phyloP scores from a whole-genome alignment of 306 rosid genomes.

The Macrotyloma uniflorum region DNA sequence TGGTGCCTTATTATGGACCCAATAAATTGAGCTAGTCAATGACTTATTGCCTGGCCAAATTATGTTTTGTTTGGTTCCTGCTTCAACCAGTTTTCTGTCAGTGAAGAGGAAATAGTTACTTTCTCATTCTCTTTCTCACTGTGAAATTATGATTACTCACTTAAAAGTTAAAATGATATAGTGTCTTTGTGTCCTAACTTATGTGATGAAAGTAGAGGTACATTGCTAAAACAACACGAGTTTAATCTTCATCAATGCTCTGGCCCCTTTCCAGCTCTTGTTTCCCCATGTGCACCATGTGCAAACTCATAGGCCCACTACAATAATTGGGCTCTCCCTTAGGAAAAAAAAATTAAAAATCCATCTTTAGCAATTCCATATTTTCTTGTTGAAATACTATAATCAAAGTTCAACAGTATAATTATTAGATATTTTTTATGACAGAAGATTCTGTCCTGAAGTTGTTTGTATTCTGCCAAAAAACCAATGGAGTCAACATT shows the following conservation, averaged over 20 bases:
- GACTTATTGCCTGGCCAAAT: background rate
- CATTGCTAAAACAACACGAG: background rate
- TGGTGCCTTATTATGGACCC: background rate
- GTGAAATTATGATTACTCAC: background rate
- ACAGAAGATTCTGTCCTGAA: conserved; percentile 27
- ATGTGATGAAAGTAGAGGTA: background rate
- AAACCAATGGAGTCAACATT: conserved; percentile 25
- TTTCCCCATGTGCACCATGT: conserved; percentile 28
- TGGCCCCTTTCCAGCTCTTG: conserved; percentile 11
- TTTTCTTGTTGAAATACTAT: background rate
- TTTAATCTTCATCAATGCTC: background rate
- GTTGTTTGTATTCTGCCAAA: conserved; percentile 3
- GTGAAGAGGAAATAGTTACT: background rate
- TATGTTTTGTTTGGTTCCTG: background rate
- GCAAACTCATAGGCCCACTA: background rate
- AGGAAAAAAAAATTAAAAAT: background rate
- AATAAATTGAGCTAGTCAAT: background rate
- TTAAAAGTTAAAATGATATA: background rate
- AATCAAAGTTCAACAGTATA: background rate
- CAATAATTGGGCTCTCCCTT: background rate
- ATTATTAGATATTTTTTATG: background rate
- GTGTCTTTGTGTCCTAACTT: conserved; percentile 6
- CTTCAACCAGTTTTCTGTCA: background rate
- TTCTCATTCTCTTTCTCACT: background rate
- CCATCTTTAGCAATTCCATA: background rate